phyloP scores from a whole-genome alignment of 202 grass and related monocot species.

The Zoysia matrella region DNA sequence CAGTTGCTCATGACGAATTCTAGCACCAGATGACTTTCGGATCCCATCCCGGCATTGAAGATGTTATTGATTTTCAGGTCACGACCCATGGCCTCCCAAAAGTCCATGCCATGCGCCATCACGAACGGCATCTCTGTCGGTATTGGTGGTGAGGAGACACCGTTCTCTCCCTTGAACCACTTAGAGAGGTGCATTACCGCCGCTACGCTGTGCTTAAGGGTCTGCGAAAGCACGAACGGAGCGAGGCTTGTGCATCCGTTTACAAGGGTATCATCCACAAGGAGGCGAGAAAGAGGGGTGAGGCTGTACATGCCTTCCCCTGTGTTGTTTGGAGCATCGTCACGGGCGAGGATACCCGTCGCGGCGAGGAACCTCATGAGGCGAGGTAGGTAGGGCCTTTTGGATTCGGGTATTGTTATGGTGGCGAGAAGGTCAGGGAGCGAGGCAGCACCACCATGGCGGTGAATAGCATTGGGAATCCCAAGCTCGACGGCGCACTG shows the following conservation, averaged over 20 bases:
- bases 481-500: not conserved
- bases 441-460: not conserved
- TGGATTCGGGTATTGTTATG: not conserved
- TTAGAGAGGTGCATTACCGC: not conserved
- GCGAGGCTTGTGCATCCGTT: not conserved
- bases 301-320: slow-evolving; percentile 13
- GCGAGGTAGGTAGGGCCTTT: slow-evolving; percentile 5
- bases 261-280: not conserved
- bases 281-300: slow-evolving; percentile 38
- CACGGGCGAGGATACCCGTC: not conserved
- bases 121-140: too few relatives aligned
- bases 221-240: slow-evolving; percentile 1
- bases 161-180: slow-evolving; percentile 33
- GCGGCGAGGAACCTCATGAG: slow-evolving; percentile 39
- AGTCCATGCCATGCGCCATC: too few relatives aligned
- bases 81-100: too few relatives aligned
- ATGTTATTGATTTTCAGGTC: too few relatives aligned
- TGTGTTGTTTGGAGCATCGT: not conserved
- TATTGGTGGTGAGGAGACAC: too few relatives aligned
- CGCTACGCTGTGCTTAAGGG: not conserved
- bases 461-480: slow-evolving; percentile 43
- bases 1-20: too few relatives aligned
- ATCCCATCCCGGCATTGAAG: too few relatives aligned
- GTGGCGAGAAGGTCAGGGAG: not conserved
- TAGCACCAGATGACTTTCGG: too few relatives aligned